phyloP scores from a whole-genome alignment of 2,329 filamentous ascomycete species.

The Cadophora malorum region DNA sequence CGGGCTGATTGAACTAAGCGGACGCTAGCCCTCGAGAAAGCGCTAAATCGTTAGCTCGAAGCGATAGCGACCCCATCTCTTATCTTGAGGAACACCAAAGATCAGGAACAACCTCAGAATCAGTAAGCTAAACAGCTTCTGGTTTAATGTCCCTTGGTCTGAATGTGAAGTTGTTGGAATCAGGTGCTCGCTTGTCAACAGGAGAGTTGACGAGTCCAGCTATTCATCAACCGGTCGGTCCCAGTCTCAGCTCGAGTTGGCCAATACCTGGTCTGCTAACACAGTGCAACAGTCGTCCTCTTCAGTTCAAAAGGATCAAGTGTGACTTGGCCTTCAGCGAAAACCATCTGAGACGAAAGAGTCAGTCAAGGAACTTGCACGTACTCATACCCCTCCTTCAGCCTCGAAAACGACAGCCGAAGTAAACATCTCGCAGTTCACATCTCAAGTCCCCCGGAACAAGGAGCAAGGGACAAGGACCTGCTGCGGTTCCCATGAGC shows the following conservation, averaged over 20 bases:
- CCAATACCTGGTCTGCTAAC: not conserved
- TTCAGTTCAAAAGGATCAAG: not conserved
- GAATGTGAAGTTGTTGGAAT: not conserved
- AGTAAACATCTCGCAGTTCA: not conserved
- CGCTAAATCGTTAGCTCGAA: slow-evolving; percentile 13
- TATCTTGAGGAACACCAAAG: not conserved
- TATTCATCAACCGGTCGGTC: not conserved
- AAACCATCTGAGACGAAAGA: not conserved
- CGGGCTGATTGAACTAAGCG: not conserved
- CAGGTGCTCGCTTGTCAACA: not conserved
- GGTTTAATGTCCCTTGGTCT: not conserved
- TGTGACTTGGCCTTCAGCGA: not conserved
- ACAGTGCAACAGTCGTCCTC: not conserved
- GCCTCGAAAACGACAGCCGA: not conserved
- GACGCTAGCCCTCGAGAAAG: not conserved
- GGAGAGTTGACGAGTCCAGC: not conserved
- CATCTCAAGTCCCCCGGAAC: not conserved
- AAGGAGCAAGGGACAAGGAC: not conserved
- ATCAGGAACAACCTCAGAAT: not conserved
- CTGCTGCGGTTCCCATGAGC: not conserved
- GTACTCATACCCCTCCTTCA: not conserved
- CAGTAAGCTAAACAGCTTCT: not conserved
- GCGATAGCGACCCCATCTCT: not conserved
- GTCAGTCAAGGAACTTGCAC: not conserved
- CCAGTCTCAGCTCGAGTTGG: not conserved